phyloP scores from a whole-genome alignment of 768 basidiomycete species.

The Collybiopsis luxurians region DNA sequence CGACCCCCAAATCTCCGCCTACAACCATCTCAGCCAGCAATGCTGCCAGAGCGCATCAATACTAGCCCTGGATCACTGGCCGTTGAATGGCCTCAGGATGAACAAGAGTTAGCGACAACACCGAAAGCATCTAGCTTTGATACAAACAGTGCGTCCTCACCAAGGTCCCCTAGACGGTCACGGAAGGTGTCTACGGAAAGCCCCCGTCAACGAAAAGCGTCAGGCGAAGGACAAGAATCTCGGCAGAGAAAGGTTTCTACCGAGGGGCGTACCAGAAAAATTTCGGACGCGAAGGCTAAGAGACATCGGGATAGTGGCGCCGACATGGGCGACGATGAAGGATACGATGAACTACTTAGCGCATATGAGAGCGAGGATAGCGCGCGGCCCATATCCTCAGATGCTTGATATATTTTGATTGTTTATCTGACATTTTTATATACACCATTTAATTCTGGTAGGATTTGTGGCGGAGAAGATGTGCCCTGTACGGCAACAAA shows the following conservation, averaged over 20 bases:
- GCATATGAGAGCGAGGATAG: constrained; percentile 80
- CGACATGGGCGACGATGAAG: constrained; percentile 70
- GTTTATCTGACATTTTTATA: neutral
- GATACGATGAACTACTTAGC: constrained; percentile 74
- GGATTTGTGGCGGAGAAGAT: neutral
- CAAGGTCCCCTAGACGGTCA: constrained; percentile 28
- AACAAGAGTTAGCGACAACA: constrained; percentile 48
- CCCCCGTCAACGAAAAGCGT: constrained; percentile 26
- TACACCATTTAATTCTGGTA: neutral
- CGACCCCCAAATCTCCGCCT: constrained; percentile 49
- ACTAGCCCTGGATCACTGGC: constrained; percentile 37
- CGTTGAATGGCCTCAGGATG: constrained; percentile 54
- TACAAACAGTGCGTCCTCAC: constrained; percentile 23
- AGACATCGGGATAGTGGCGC: constrained; percentile 59
- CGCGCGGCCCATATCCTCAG: neutral
- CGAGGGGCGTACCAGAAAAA: constrained; percentile 42
- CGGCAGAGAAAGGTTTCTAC: constrained; percentile 45
- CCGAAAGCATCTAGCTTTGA: constrained; percentile 56
- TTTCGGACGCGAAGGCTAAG: constrained; percentile 38
- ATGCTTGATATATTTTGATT: neutral
- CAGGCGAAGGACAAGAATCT: constrained; percentile 30
- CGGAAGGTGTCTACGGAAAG: constrained; percentile 42
- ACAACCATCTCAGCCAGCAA: constrained; percentile 25
- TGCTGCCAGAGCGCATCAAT: constrained; percentile 20
- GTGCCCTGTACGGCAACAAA: neutral